A percentile compares a stretch with the other conserved stretches of the same genome.
Conservation (phyloP, 2,329 filamentous ascomycete genomes). For the Colletotrichum horii region DNA sequence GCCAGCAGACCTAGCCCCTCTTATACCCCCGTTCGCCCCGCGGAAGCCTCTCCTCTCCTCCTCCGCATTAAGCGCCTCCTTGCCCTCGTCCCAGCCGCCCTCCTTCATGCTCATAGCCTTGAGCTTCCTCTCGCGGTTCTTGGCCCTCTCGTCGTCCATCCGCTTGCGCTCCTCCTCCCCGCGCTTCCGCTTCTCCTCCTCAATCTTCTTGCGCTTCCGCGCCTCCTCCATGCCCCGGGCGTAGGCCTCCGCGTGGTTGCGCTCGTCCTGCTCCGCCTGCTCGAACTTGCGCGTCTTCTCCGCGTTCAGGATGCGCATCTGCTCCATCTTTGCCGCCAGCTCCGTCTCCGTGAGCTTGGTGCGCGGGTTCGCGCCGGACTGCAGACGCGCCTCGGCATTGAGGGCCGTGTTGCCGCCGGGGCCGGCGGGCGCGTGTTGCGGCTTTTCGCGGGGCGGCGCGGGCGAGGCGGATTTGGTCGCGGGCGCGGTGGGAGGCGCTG, state of each 20-base stretch:
- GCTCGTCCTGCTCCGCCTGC: slow-evolving; percentile 61
- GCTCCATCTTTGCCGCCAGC: slow-evolving; percentile 63
- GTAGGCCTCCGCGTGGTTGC: slow-evolving; percentile 58
- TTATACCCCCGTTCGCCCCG: slow-evolving; percentile 44
- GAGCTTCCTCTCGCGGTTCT: slow-evolving; percentile 65
- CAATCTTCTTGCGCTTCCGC: slow-evolving; percentile 54
- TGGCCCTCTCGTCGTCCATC: slow-evolving; percentile 64
- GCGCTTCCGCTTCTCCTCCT: slow-evolving; percentile 55
- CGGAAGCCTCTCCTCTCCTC: slow-evolving; percentile 46
- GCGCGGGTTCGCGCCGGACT: slow-evolving; percentile 63
- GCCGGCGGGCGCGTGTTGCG: neutral
- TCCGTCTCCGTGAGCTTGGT: slow-evolving; percentile 65
- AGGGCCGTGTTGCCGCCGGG: slow-evolving; percentile 32
- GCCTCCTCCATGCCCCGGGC: slow-evolving; percentile 62
- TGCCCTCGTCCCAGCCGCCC: slow-evolving; percentile 65
- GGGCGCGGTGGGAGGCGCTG: neutral
- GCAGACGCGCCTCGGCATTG: slow-evolving; percentile 47
- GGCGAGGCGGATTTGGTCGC: neutral
- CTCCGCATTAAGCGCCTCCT: slow-evolving; percentile 48
- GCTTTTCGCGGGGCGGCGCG: slow-evolving; percentile 27
- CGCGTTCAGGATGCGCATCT: slow-evolving; percentile 62
- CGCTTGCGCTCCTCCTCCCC: slow-evolving; percentile 56
- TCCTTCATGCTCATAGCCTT: slow-evolving; percentile 61
- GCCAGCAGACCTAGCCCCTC: slow-evolving; percentile 41
- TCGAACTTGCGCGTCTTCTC: slow-evolving; percentile 66